Conservation (phyloP, 164 flowering plant genomes). For the Liquidambar formosana region DNA sequence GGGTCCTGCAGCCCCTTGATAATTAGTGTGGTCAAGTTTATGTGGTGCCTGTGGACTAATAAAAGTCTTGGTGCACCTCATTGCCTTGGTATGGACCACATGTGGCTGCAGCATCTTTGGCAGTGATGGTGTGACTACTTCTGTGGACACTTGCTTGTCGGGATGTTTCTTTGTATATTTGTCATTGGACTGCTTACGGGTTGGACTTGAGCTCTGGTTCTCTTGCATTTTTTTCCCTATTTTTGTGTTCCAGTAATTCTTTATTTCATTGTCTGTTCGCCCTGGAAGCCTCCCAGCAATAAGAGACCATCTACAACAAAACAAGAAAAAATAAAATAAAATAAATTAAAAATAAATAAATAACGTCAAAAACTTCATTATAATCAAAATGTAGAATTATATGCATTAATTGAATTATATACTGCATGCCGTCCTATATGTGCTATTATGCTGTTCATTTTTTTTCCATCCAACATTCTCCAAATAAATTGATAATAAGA, state of each 20-base stretch:
- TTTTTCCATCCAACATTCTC: no score
- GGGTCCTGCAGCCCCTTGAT: neutral
- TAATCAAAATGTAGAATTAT: neutral
- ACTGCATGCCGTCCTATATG: no score
- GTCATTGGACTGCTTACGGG: neutral
- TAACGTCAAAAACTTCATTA: no score
- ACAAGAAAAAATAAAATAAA: neutral
- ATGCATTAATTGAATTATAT: no score
- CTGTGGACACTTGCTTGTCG: neutral
- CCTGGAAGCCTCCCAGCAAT: conserved; percentile 48
- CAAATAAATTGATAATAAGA: no score
- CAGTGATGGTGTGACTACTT: neutral
- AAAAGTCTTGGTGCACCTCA: conserved; percentile 19
- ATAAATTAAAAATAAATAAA: no score
- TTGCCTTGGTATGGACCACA: conserved; percentile 23
- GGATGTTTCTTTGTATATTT: neutral
- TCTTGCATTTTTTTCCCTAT: conserved; percentile 22
- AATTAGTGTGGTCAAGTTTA: neutral
- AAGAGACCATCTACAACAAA: conserved; percentile 34
- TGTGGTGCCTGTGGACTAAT: neutral
- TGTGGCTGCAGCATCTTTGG: neutral
- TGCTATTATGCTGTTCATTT: no score
- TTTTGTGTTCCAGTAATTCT: conserved; percentile 42
- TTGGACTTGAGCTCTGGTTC: neutral
- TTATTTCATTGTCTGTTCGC: conserved; percentile 46